phyloP scores from a whole-genome alignment of 2,329 filamentous ascomycete species.

The Immersiporthe knoxdaviesiana region DNA sequence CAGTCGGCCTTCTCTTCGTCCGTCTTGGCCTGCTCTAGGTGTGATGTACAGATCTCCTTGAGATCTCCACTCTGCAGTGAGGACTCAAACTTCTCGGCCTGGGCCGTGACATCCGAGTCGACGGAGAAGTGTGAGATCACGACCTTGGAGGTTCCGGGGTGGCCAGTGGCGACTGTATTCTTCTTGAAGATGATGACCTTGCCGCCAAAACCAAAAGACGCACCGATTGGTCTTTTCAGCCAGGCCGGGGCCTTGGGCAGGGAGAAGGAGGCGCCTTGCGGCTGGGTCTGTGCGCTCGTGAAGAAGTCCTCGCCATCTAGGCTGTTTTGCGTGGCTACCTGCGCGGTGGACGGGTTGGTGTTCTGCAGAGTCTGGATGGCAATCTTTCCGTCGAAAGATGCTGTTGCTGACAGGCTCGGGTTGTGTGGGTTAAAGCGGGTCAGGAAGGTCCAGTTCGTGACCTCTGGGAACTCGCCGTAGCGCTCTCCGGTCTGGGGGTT shows the following conservation, averaged over 20 bases:
- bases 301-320: constrained; percentile 97
- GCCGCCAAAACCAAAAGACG: constrained; percentile 93
- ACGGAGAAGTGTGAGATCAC: constrained; percentile 86
- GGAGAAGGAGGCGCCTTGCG: constrained; percentile 87
- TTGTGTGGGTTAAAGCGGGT: constrained; percentile 94
- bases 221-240: constrained; percentile 83
- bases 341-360: constrained; percentile 77
- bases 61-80: constrained; percentile 80
- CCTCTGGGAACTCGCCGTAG: constrained; percentile 91
- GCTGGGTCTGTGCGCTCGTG: constrained; percentile 86
- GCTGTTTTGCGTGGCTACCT: constrained; percentile 67
- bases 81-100: constrained; percentile 85
- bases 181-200: constrained; percentile 80
- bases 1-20: constrained; percentile 96
- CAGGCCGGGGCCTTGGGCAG: constrained; percentile 85
- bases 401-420: constrained; percentile 88
- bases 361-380: constrained; percentile 92
- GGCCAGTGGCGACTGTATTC: constrained; percentile 60
- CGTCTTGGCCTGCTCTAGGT: constrained; percentile 73
- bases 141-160: constrained; percentile 73
- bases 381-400: constrained; percentile 97
- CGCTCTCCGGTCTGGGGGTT: constrained; percentile 89
- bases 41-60: constrained; percentile 75
- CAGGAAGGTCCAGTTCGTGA: constrained; percentile 99
- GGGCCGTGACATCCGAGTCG: constrained; percentile 80